Evolutionary conservation across 306 rosid species (phyloP), one percentile per base, ranked within the genome.

Genomic region (Vigna angularis): DNA sequence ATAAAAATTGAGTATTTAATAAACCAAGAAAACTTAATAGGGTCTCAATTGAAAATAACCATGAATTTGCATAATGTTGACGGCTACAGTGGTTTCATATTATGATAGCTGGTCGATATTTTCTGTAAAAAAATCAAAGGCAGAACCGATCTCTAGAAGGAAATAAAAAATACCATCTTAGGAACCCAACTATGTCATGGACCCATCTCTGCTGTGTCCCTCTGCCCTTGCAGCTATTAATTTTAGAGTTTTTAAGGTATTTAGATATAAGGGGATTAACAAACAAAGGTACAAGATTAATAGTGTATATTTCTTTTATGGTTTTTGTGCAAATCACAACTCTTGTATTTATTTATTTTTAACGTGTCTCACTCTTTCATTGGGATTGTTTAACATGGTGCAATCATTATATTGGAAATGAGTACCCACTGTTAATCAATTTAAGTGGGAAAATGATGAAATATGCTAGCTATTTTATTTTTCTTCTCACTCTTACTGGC

Each of bases 381-480:
- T 44, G 59, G 49, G 51, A 15, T 50, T 72, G 42, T 76, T 45
- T 49, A 28, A 13, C 3, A 7, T 56, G 24, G 13, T 22, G 70
- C 42, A 20, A 20, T 55, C 38, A 6, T 38, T 38, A 38, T 55
- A 62, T 45, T 38, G 51, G 76, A 10, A 51, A 51, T 32, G 75
- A n/a, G 18, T 30, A 4, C 32, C 32, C 32, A 30, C 34, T 14
- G 3, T 5, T 5, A n/a, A 7, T 3, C 32, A 30, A 30, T 30
- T 30, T 30, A 30, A 30, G 26, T 18, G 3, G 13, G 38, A 20
- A 18, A 75, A 32, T 34, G 50, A 75, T 47, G 22, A 64, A 32
- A 64, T 75, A 50, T 50, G 65, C 69, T 53, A 51, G 73, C n/a
- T 45, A 4, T 66, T 52, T 69, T 52, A 42, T 72, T 42, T 40